Percentiles rank a stretch among this genome's conserved stretches.
These are phyloP conservation scores for Penstemon eatonii DNA, from an alignment of 257 asterid species.

Conservation along the genomic window DNA sequence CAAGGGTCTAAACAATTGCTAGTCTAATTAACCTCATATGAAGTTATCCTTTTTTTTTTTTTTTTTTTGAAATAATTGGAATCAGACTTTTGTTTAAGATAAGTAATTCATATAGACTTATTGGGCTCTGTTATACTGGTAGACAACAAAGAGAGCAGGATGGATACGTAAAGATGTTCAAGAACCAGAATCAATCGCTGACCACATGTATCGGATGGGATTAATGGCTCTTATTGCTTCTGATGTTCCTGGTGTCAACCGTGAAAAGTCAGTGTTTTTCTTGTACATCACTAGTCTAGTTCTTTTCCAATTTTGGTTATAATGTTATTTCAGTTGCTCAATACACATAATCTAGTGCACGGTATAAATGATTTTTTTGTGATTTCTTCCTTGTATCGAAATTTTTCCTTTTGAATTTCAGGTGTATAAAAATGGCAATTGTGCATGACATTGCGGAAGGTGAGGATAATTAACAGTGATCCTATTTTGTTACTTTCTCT, in stretches of 20 bases:
- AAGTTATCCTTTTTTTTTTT: too few relatives aligned
- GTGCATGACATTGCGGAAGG: constrained; percentile 99
- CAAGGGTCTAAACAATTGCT: neutral
- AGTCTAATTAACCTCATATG: too few relatives aligned
- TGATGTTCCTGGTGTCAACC: constrained; percentile 81
- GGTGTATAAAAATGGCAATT: constrained; percentile 96
- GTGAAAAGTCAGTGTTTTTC: constrained; percentile 64
- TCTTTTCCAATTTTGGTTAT: constrained; percentile 2
- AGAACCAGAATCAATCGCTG: constrained; percentile 87
- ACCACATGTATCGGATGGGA: constrained; percentile 98
- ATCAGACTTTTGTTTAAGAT: neutral
- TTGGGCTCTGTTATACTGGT: constrained; percentile 23
- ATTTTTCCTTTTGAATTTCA: constrained; percentile 34
- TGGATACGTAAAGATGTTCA: constrained; percentile 70
- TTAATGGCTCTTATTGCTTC: constrained; percentile 85
- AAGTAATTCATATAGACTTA: constrained; percentile 6
- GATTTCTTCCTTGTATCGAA: neutral
- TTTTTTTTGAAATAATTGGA: neutral
- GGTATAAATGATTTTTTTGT: neutral
- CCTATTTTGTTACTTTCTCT: neutral
- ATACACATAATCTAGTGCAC: neutral
- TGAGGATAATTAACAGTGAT: constrained; percentile 35
- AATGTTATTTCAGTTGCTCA: constrained; percentile 13
- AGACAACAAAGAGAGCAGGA: constrained; percentile 90
- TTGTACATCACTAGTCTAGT: neutral